Conservation (phyloP, 116 monocot species). For the Thalassia testudinum region DNA sequence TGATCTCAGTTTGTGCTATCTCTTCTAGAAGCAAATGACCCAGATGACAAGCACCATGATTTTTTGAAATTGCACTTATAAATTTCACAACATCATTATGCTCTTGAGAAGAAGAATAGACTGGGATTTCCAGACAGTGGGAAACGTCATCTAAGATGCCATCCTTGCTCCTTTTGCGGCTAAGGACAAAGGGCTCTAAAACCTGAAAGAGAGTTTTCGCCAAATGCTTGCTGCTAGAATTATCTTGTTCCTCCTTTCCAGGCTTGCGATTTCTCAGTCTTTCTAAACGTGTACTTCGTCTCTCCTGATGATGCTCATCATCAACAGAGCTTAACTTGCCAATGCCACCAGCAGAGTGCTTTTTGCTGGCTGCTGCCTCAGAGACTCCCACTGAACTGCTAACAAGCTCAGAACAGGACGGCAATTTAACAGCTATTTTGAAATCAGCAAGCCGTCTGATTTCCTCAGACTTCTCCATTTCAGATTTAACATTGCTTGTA, state of each 20-base stretch:
- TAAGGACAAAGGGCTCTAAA: conserved; percentile 63
- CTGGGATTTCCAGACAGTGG: conserved; percentile 12
- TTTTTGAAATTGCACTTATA: conserved; percentile 32
- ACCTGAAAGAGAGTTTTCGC: conserved; percentile 49
- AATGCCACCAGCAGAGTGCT: conserved; percentile 12
- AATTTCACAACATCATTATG: conserved; percentile 43
- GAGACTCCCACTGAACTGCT: conserved; percentile 10
- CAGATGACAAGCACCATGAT: conserved; percentile 53
- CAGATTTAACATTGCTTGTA: background rate
- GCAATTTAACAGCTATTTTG: conserved; percentile 25
- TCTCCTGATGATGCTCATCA: conserved; percentile 84
- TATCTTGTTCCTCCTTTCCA: conserved; percentile 76
- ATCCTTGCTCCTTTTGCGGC: conserved; percentile 12
- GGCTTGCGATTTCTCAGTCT: conserved; percentile 90
- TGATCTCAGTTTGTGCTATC: conserved; percentile 38
- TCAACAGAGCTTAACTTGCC: conserved; percentile 32
- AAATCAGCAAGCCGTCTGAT: conserved; percentile 7
- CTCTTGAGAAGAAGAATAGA: conserved; percentile 40
- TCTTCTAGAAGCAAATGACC: conserved; percentile 74
- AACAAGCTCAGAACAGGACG: conserved; percentile 13
- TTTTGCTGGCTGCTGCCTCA: conserved; percentile 4
- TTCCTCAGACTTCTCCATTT: background rate
- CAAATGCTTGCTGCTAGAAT: conserved; percentile 29
- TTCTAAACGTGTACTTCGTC: conserved; percentile 86
- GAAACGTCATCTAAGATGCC: conserved; percentile 2